A percentile compares a stretch with the other conserved stretches of the same genome.
These are phyloP conservation scores for Pezizomycotina sp. DNA, from an alignment of 2,329 filamentous ascomycete genomes.

Conservation along the genomic window DNA sequence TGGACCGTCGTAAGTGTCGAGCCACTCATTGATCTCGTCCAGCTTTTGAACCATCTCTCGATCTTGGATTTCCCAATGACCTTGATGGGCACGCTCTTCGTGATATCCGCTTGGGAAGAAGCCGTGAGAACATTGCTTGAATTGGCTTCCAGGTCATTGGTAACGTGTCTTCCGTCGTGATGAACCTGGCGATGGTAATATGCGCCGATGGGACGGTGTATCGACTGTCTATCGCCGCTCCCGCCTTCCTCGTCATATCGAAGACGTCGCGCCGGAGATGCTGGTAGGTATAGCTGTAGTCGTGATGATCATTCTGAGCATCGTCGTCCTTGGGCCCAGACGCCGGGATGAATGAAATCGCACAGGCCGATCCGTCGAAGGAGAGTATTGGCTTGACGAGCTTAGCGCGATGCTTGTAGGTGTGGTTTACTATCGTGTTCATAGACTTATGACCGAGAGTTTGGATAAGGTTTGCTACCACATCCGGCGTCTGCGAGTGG, in stretches of 20 bases:
- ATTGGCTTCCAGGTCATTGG: slow-evolving; percentile 8
- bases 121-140: slow-evolving; percentile 23
- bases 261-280: slow-evolving; percentile 72
- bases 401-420: slow-evolving; percentile 41
- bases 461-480: slow-evolving; percentile 48
- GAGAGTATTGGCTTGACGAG: slow-evolving; percentile 61
- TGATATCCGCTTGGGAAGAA: slow-evolving; percentile 15
- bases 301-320: slow-evolving; percentile 1
- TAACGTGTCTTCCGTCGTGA: slow-evolving; percentile 49
- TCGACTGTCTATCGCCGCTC: slow-evolving; percentile 55
- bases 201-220: slow-evolving; percentile 85
- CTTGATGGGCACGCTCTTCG: slow-evolving; percentile 30
- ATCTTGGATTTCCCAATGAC: slow-evolving; percentile 35
- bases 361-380: slow-evolving; percentile 71
- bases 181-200: slow-evolving; percentile 70
- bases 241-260: slow-evolving; percentile 41
- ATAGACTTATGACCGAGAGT: slow-evolving; percentile 39
- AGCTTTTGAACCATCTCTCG: slow-evolving; percentile 50
- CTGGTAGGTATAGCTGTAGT: slow-evolving; percentile 62
- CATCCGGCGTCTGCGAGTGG: slow-evolving; percentile 55
- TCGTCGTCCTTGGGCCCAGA: slow-evolving; percentile 27
- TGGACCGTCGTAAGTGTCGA: slow-evolving; percentile 43
- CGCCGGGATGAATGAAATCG: slow-evolving; percentile 72
- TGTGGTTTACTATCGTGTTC: slow-evolving; percentile 45
- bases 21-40: slow-evolving; percentile 60